Conservation (phyloP, 345 rosid species). For the Brassica rapa region DNA sequence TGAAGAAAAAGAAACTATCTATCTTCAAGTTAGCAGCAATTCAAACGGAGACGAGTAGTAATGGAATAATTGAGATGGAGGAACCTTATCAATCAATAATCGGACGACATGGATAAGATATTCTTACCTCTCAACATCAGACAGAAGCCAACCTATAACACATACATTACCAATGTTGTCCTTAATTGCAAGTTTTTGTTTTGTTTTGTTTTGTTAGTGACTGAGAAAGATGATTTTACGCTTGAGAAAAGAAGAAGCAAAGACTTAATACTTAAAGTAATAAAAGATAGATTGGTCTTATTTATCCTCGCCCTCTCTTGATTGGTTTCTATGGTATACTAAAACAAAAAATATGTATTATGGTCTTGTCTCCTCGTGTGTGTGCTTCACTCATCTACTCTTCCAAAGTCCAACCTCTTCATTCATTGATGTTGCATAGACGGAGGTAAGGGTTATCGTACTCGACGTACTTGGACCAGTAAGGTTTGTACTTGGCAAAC, state of each 20-base stretch:
- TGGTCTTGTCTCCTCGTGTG: neutral
- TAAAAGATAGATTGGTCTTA: neutral
- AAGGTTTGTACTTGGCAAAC: conserved; percentile 72
- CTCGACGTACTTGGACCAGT: conserved; percentile 84
- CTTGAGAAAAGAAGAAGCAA: neutral
- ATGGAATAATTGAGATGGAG: neutral
- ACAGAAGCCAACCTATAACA: neutral
- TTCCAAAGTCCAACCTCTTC: neutral
- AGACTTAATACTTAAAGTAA: neutral
- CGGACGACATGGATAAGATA: neutral
- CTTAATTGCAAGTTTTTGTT: neutral
- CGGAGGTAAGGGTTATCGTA: conserved; percentile 71
- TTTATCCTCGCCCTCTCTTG: neutral
- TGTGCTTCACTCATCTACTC: neutral
- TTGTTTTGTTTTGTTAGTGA: neutral
- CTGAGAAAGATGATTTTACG: neutral
- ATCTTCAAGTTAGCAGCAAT: neutral
- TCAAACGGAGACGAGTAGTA: neutral
- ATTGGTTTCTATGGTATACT: neutral
- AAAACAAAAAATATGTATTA: neutral
- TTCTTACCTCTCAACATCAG: neutral
- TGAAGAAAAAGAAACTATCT: neutral
- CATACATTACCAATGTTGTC: neutral
- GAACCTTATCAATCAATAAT: neutral
- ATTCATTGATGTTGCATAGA: conserved; percentile 56